Evolutionary conservation across 176 grass and related monocot genomes (phyloP), one percentile per base, ranked within the genome.

Genomic region (Juncus effusus): DNA sequence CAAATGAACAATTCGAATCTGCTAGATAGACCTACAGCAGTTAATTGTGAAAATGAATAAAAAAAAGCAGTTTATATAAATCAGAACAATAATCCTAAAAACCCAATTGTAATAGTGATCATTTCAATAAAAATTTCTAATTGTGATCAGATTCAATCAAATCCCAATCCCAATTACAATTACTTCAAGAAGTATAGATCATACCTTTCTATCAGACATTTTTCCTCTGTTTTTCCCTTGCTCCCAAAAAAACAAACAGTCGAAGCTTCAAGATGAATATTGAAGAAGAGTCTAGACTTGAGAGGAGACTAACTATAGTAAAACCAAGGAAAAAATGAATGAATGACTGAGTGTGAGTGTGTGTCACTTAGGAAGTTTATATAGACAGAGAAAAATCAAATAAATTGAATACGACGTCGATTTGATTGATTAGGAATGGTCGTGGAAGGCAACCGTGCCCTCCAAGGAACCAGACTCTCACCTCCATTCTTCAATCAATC

Each of bases 151-250:
- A 59, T 54, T 7, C 19, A 28, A 28, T 28, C 19, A 28, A 28
- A 28, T 54, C 6, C 28, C 45, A 68, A 38, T 37, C 2, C 47
- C 11, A 52, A 42, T 42, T 40, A 42, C 35, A 65, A 2, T 28
- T 16, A 65, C 28, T 16, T 64, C 61, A 42, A 58, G 6, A 71
- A 59, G 16, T 28, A 41, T 1, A 44, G 6, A 72, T 8, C 36
- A 72, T 72, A 72, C 68, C 68, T 72, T 72, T 52, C 59, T 57
- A 14, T 55, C 67, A 36, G 68, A 42, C 39, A 72, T 72, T 52
- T 59, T 59, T 72, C 52, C 36, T 69, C 3, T 3, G n/a, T 28
- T 28, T 28, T 1, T 28, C 19, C 19, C 1, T 28, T 28, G 19
- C 19, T 28, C 1, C 1, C 28, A 55, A 38, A 69, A 55, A 15